Evolutionary conservation across 2,329 filamentous ascomycete genomes (phyloP), one percentile per base, ranked within the genome.

Genomic region (Botrytis medusae): DNA sequence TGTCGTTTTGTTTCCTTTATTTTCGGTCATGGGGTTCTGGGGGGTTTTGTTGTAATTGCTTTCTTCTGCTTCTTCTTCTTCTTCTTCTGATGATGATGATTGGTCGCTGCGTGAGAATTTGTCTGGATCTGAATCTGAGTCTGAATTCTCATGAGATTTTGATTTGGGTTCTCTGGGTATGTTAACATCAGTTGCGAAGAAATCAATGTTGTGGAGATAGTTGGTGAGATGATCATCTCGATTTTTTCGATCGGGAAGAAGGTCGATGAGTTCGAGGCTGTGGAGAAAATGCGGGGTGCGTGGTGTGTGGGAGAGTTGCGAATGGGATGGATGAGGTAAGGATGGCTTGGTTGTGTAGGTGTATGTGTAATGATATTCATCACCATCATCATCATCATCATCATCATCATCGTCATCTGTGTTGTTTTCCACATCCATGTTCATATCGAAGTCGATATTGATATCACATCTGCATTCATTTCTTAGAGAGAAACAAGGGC

Each of bases 141-240:
- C 10, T 51, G 25, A 54, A n/a, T 12, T 54, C 2, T 54, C 48
- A 16, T 2, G 12, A 54, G 25, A 16, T 54, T 22, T 8, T 1
- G 37, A 37, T 46, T 44, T 7, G 42, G 18, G 44, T 9, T 46
- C n/a, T 9, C 6, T 2, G 6, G 51, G 6, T 29, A 57, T 29
- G 2, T 7, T 18, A 0, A 29, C 18, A 2, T 8, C 0, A 0
- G 8, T 0, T 9, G 29, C 7, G 14, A 29, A 29, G 14, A 57
- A 8, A 6, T 3, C 2, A 2, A 32, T 8, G n/a, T 29, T 29
- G 18, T 57, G 3, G 51, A 57, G 29, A 57, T 57, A 57, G 6
- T 18, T 18, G 14, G 7, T 32, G n/a, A 57, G 16, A 14, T 54
- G 48, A 6, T 54, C 48, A 54, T 4, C 16, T 14, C 51, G 14